Evolutionary conservation across 345 rosid species (phyloP).

Genomic region (Salix exigua): DNA sequence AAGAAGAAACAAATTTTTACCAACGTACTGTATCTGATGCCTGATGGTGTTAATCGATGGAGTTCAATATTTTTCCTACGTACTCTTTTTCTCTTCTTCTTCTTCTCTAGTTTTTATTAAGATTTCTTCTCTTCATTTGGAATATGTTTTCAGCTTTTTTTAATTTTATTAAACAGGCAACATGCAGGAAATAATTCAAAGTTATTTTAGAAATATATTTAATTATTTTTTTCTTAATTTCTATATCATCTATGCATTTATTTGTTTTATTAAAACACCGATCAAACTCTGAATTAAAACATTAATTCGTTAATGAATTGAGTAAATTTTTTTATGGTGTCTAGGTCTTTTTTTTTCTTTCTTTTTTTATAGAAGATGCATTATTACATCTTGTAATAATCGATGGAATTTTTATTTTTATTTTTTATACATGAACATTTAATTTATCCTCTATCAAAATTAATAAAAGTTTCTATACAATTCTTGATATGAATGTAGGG

Average conservation of each 20-base stretch:
- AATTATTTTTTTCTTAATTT: too few species aligned
- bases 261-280: too few species aligned
- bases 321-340: not conserved
- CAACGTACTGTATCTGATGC: too few species aligned
- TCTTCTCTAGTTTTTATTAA: not conserved
- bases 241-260: too few species aligned
- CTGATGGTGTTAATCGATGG: not conserved
- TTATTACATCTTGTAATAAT: too few species aligned
- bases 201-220: too few species aligned
- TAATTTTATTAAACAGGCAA: not conserved
- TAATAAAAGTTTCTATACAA: too few species aligned
- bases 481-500: too few species aligned
- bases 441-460: too few species aligned
- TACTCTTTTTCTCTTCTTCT: not conserved
- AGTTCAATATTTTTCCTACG: not conserved
- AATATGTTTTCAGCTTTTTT: not conserved
- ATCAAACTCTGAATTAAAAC: not conserved
- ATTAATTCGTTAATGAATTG: not conserved
- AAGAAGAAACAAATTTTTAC: not conserved
- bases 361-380: not conserved
- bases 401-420: too few species aligned
- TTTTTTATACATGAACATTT: too few species aligned
- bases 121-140: not conserved
- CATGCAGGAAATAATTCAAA: too few species aligned
- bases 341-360: not conserved